Conservation (phyloP, 176 grass and related monocot species). For the Bothriochloa decipiens region DNA sequence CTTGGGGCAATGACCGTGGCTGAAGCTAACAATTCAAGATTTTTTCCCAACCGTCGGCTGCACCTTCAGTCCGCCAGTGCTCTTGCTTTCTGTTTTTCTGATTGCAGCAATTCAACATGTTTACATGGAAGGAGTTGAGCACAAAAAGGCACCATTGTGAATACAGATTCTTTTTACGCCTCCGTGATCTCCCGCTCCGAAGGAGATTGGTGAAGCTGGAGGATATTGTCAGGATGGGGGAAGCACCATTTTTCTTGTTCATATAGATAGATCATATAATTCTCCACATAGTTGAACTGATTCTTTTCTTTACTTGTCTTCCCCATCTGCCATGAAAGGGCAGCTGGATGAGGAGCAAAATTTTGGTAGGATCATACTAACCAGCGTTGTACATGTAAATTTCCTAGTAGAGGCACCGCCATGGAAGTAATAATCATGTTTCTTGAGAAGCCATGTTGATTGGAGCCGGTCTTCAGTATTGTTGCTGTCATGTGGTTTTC, state of each 20-base stretch:
- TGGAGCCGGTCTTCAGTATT: background rate
- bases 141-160: constrained; percentile 29
- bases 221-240: constrained; percentile 23
- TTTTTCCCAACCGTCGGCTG: background rate
- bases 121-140: constrained; percentile 29
- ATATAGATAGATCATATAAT: constrained; percentile 29
- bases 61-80: constrained; percentile 20
- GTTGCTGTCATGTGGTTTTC: background rate
- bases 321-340: constrained; percentile 14
- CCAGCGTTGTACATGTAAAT: constrained; percentile 51
- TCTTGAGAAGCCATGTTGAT: background rate
- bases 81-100: constrained; percentile 9
- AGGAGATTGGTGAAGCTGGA: constrained; percentile 44
- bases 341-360: constrained; percentile 33
- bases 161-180: constrained; percentile 44
- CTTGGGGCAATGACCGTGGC: constrained; percentile 57
- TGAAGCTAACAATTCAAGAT: constrained; percentile 12
- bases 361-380: constrained; percentile 50
- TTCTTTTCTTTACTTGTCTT: constrained; percentile 40
- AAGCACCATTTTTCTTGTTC: constrained; percentile 27
- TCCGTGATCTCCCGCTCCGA: constrained; percentile 42
- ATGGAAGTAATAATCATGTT: constrained; percentile 21
- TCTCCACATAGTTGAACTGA: constrained; percentile 26
- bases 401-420: constrained; percentile 32
- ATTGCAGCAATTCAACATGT: background rate